Evolutionary conservation across 2,329 filamentous ascomycete genomes (phyloP).

Genomic region (Exophiala sp.): DNA sequence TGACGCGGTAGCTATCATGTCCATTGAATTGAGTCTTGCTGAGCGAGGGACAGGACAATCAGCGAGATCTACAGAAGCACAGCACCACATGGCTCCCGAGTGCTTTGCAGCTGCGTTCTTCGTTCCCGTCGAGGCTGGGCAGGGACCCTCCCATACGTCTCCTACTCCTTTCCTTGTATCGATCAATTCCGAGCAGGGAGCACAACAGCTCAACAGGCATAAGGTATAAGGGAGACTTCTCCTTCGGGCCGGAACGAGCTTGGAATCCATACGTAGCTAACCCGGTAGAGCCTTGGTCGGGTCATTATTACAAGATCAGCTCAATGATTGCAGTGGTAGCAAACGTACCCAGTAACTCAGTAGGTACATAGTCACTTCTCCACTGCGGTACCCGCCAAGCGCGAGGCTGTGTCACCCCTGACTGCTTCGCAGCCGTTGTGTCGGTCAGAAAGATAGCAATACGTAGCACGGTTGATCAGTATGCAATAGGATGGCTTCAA

Average conservation of each 20-base stretch:
- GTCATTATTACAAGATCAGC: no score
- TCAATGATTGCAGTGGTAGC: not conserved
- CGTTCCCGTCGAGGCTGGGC: slow-evolving; percentile 3
- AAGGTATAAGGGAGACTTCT: not conserved
- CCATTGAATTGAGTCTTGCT: not conserved
- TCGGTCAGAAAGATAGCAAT: no score
- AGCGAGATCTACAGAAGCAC: not conserved
- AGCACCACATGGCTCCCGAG: not conserved
- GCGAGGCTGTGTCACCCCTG: slow-evolving; percentile 5
- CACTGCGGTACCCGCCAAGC: slow-evolving; percentile 2
- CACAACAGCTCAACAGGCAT: not conserved
- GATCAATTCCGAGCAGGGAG: slow-evolving; percentile 2
- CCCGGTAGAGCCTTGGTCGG: not conserved
- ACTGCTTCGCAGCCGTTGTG: no score
- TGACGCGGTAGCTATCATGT: not conserved
- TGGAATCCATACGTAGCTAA: no score
- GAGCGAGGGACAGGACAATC: not conserved
- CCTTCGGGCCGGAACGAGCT: not conserved
- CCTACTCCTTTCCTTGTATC: not conserved
- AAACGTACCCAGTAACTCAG: not conserved
- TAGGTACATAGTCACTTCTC: not conserved
- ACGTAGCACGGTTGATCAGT: no score
- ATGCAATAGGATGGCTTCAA: no score
- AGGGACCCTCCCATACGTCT: not conserved
- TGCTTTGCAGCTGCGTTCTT: not conserved